Base-by-base conservation (phyloP, 225 moss, liverwort and hornwort genomes). In the Pseudisothecium myosuroides region DNA sequence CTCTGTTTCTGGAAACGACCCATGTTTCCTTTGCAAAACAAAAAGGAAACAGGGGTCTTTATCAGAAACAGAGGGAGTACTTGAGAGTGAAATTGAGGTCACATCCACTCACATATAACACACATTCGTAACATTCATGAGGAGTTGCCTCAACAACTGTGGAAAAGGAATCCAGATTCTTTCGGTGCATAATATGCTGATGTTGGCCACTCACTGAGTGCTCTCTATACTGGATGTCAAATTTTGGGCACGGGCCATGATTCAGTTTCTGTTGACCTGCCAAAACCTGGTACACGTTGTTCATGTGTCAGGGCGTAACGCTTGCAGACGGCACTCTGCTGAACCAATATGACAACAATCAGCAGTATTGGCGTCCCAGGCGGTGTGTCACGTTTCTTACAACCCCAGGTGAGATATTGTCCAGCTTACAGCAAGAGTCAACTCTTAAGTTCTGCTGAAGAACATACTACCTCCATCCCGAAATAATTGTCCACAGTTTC, bases 341-440 rank as follows among this genome's bases (percentile, higher is more conserved):
- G 32, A 81, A 89, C 83, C 60, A 85, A 68, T 80, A 87, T 73
- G 94, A 93, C 87, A 90, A 63, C 60, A 92, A 89, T 83, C 77
- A 41, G 59, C 89, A 88, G 45, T 95, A 92, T 58, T 45, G 31
- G 72, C 91, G 74, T 68, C 83, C 92, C 81, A 86, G 92, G 84
- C 89, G 93, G 68, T 95, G 94, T 82, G 81, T 95, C 86, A 95
- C 94, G 24, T 93, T 94, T 89, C 90, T 95, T 32, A 93, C 93
- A 91, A 92, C 90, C 47, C 94, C 94, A 89, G 92, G 94, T 95
- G 81, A 92, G 90, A 90, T 28, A 11, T 6, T 63, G 41, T 37
- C 50, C 60, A 63, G 34, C 52, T 37, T 22, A 62, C 72, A 76
- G 12, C 85, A 83, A 69, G 82, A 60, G 34, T 62, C 24, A 41